Conservation (phyloP, 371 early-diverging fungal species). For the Blakeslea trispora region DNA sequence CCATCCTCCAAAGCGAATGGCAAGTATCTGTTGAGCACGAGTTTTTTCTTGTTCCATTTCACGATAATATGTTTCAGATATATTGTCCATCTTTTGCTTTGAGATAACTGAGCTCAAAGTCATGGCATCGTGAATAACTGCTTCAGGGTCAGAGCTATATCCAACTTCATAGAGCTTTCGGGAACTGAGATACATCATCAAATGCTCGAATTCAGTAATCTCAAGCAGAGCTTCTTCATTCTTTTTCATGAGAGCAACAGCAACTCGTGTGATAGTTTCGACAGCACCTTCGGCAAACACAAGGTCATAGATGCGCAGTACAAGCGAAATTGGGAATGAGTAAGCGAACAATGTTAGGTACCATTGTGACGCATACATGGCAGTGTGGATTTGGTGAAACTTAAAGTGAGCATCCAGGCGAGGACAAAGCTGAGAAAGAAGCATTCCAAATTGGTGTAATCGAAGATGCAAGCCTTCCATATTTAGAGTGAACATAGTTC, state of each 20-base stretch:
- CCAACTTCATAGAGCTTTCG: slow-evolving; percentile 76
- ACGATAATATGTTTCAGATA: slow-evolving; percentile 65
- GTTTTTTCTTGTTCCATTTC: slow-evolving; percentile 61
- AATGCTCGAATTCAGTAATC: slow-evolving; percentile 81
- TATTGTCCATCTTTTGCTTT: slow-evolving; percentile 67
- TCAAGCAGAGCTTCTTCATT: slow-evolving; percentile 74
- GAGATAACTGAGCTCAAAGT: slow-evolving; percentile 69
- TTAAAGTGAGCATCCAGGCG: slow-evolving; percentile 73
- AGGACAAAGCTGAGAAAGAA: slow-evolving; percentile 82
- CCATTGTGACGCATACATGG: slow-evolving; percentile 95
- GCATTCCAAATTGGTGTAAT: slow-evolving; percentile 84
- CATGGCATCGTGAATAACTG: slow-evolving; percentile 79
- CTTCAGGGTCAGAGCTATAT: slow-evolving; percentile 63
- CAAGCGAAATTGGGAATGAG: slow-evolving; percentile 86
- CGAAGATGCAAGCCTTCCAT: slow-evolving; percentile 90
- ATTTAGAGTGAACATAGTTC: slow-evolving; percentile 77
- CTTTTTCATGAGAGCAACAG: slow-evolving; percentile 82
- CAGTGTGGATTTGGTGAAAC: slow-evolving; percentile 72
- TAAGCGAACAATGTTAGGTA: slow-evolving; percentile 95
- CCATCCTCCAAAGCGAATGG: slow-evolving; percentile 39
- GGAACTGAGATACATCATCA: slow-evolving; percentile 81
- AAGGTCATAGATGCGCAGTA: slow-evolving; percentile 89
- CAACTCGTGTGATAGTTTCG: slow-evolving; percentile 84
- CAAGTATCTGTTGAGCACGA: slow-evolving; percentile 54
- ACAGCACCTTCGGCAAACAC: slow-evolving; percentile 88